phyloP scores from a whole-genome alignment of 2,329 filamentous ascomycete genomes.

The Raffaelea arxii region DNA sequence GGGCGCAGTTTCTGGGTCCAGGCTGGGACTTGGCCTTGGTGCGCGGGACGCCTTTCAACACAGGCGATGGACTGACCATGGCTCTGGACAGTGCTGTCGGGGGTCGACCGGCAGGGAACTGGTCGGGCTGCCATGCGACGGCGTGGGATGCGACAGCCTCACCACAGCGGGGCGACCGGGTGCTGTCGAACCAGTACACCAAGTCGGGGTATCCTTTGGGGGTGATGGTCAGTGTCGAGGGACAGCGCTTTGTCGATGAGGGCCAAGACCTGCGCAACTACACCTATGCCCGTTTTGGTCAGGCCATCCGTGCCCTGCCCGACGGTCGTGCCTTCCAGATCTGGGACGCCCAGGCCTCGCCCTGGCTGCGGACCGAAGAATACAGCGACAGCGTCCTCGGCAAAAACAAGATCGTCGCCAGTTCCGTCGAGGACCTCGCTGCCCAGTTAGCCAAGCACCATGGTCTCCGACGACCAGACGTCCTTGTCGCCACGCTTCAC shows the following conservation, averaged over 20 bases:
- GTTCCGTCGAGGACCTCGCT: conserved; percentile 45
- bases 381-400: conserved; percentile 49
- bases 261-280: conserved; percentile 56
- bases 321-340: conserved; percentile 52
- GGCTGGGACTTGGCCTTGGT: conserved; percentile 54
- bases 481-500: conserved; percentile 41
- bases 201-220: conserved; percentile 61
- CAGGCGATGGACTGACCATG: conserved; percentile 45
- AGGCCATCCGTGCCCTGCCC: conserved; percentile 50
- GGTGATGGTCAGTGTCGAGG: conserved; percentile 51
- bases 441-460: conserved; percentile 29
- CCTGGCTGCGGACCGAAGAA: conserved; percentile 50
- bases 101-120: conserved; percentile 46
- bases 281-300: conserved; percentile 57
- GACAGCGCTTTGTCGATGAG: conserved; percentile 56
- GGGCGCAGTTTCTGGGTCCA: conserved; percentile 43
- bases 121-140: conserved; percentile 55
- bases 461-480: conserved; percentile 35
- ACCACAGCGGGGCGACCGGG: conserved; percentile 42
- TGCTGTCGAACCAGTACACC: conserved; percentile 56
- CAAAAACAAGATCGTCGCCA: conserved; percentile 32
- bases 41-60: conserved; percentile 55
- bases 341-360: conserved; percentile 44
- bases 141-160: conserved; percentile 57
- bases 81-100: conserved; percentile 39